These are phyloP conservation scores for Ilex aquifolium DNA, from an alignment of 257 asterid genomes.

Conservation along the genomic window DNA sequence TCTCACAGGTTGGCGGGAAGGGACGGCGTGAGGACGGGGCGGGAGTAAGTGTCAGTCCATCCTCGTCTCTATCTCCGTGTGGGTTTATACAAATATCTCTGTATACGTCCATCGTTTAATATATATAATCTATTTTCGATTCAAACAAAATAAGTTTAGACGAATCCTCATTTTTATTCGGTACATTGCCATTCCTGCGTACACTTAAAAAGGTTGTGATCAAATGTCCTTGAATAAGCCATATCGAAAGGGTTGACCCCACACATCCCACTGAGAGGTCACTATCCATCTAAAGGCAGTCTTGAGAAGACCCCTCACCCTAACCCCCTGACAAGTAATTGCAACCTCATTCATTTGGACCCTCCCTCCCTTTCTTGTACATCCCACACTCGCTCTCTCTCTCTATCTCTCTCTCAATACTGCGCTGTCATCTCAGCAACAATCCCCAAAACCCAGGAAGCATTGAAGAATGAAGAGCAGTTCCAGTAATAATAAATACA, in stretches of 20 bases:
- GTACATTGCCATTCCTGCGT: no score
- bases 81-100: no score
- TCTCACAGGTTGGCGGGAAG: no score
- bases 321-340: slow-evolving; percentile 18
- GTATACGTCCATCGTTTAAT: no score
- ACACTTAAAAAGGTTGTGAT: no score
- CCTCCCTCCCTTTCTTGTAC: neutral
- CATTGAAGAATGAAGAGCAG: slow-evolving; percentile 10
- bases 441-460: slow-evolving; percentile 33
- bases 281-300: slow-evolving; percentile 27
- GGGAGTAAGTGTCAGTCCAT: no score
- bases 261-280: slow-evolving; percentile 18
- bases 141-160: no score
- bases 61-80: no score
- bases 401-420: neutral
- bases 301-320: slow-evolving; percentile 23
- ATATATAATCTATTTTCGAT: no score
- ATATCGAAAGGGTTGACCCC: slow-evolving; percentile 20
- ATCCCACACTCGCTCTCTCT: neutral
- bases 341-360: slow-evolving; percentile 20
- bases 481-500: neutral
- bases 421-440: slow-evolving; percentile 21
- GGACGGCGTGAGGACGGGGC: no score
- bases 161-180: no score
- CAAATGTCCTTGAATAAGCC: neutral